phyloP scores from a whole-genome alignment of 257 asterid species.

The Lithospermum erythrorhizon region DNA sequence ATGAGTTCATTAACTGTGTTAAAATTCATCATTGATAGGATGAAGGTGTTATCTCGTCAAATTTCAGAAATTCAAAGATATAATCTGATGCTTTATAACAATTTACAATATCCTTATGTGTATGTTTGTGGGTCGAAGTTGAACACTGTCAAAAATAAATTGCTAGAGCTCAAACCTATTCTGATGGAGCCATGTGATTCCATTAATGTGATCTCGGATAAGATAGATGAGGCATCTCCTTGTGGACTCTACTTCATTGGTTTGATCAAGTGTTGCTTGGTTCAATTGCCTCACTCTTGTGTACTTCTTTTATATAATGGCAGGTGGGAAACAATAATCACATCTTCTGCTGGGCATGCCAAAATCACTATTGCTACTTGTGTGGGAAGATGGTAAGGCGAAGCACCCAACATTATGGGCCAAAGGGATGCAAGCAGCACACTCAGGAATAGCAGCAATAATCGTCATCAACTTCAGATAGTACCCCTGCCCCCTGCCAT shows the following conservation, averaged over 20 bases:
- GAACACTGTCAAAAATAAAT: too few relatives aligned
- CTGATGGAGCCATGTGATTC: too few relatives aligned
- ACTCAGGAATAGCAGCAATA: conserved; percentile 24
- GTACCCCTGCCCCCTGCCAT: neutral
- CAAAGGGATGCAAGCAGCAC: conserved; percentile 90
- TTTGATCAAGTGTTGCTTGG: neutral
- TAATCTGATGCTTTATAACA: neutral
- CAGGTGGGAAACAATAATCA: conserved; percentile 79
- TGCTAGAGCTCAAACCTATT: too few relatives aligned
- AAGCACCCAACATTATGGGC: conserved; percentile 60
- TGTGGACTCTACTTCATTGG: neutral
- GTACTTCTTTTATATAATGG: neutral
- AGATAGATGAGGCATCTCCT: too few relatives aligned
- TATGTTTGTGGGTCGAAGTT: too few relatives aligned
- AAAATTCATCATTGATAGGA: too few relatives aligned
- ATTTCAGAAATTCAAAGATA: neutral
- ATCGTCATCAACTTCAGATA: neutral
- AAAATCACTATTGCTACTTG: conserved; percentile 71
- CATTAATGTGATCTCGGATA: too few relatives aligned
- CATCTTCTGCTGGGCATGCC: conserved; percentile 88
- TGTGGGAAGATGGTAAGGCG: conserved; percentile 63
- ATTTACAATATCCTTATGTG: too few relatives aligned
- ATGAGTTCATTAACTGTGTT: too few relatives aligned
- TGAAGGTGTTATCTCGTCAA: neutral
- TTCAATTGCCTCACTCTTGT: neutral